Evolutionary conservation across 140 eudicot species (phyloP), one percentile per base, ranked within the genome.

Genomic region (Senecio squalidus): DNA sequence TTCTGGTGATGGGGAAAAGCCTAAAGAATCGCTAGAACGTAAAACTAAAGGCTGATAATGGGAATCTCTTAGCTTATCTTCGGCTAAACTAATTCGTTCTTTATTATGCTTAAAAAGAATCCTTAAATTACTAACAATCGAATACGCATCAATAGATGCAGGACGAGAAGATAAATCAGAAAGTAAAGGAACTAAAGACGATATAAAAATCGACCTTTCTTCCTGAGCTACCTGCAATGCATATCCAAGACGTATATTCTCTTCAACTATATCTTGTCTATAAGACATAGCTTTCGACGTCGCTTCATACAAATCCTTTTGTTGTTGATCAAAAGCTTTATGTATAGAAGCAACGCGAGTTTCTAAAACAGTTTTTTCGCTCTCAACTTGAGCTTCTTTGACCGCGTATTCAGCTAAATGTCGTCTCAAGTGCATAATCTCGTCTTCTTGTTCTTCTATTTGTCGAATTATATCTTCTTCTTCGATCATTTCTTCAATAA

Each of bases 191-290:
- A 81, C 76, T 52, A 91, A 72, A 24, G 88, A 79, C 3, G 86
- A 76, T 25, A 81, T 70, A 72, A 80, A 91, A 21, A 78, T 73
- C 17, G 94, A 69, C 43, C 84, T 75, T 77, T 91, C 98, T 76
- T 91, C 84, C 43, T 74, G 89, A 40, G 91, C 96, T 60, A 73
- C 75, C 84, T 81, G 79, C 23, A 91, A 70, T 9, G 88, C 86
- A 60, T 83, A 91, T 2, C 80, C 65, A 45, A 91, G 82, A 34
- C 86, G 92, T 23, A 91, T 80, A 66, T 91, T 91, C 66, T 91
- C 98, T 70, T 91, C 98, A 25, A 79, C 70, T 74, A 91, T 81
- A 16, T 79, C 94, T 70, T 86, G 98, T 65, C 88, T 86, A 59
- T 91, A 91, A 53, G 91, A 74, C 17, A 79, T 69, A 47, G 98